phyloP scores from a whole-genome alignment of 2,329 filamentous ascomycete species.

The Penicillium psychrosexuale region DNA sequence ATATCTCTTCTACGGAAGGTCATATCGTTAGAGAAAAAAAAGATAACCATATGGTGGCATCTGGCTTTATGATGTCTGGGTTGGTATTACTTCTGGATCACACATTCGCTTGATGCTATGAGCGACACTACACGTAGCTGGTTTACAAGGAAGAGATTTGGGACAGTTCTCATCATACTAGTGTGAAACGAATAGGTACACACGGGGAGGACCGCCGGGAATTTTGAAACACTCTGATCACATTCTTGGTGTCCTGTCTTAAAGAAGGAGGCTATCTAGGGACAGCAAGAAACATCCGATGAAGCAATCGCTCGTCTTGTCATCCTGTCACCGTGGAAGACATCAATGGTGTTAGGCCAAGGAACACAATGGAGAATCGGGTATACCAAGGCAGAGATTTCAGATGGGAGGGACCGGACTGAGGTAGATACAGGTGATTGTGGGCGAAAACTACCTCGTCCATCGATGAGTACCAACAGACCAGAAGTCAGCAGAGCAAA shows the following conservation, averaged over 20 bases:
- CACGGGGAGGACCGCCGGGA: background rate
- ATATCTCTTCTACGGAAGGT: constrained; percentile 5
- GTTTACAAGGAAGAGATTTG: background rate
- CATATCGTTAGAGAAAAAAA: background rate
- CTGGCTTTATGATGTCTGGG: background rate
- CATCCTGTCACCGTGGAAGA: constrained; percentile 2
- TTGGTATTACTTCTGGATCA: background rate
- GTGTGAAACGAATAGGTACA: background rate
- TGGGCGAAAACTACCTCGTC: background rate
- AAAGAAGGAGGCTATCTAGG: background rate
- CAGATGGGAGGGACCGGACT: background rate
- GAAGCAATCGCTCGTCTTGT: constrained; percentile 1
- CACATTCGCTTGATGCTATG: background rate
- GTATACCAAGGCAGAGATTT: background rate
- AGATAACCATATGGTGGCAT: background rate
- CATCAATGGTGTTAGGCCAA: background rate
- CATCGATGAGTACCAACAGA: background rate
- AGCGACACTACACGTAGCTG: background rate
- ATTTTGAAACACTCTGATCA: background rate
- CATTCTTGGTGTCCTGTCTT: background rate
- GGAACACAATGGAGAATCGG: background rate
- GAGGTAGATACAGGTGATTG: background rate
- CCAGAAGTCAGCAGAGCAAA: background rate
- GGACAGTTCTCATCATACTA: background rate
- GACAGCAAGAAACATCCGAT: background rate